These are phyloP conservation scores for Aphanoascus verrucosus DNA, from an alignment of 2,329 filamentous ascomycete genomes.

Conservation along the genomic window DNA sequence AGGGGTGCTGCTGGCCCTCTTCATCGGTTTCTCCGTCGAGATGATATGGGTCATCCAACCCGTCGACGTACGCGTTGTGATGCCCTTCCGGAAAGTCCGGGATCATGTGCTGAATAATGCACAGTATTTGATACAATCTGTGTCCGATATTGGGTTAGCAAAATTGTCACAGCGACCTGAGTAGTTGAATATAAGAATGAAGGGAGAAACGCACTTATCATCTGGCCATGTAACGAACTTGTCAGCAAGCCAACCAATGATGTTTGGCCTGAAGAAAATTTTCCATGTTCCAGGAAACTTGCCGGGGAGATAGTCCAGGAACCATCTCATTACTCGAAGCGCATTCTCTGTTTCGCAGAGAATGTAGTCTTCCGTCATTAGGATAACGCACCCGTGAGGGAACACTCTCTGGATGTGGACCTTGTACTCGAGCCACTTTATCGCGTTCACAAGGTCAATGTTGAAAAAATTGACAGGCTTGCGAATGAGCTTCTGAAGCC, in stretches of 20 bases:
- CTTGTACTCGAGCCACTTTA: slow-evolving; percentile 19
- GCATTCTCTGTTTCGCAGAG: slow-evolving; percentile 23
- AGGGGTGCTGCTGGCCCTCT: slow-evolving; percentile 20
- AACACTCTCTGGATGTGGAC: slow-evolving; percentile 30
- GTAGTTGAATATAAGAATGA: not conserved
- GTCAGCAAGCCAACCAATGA: slow-evolving; percentile 29
- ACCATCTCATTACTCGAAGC: slow-evolving; percentile 30
- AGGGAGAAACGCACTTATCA: slow-evolving; percentile 18
- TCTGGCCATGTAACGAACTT: slow-evolving; percentile 19
- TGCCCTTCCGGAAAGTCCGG: slow-evolving; percentile 14
- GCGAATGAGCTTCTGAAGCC: slow-evolving; percentile 20
- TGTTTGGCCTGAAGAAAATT: slow-evolving; percentile 30
- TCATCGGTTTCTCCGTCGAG: slow-evolving; percentile 20
- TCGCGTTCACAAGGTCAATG: slow-evolving; percentile 22
- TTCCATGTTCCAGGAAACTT: slow-evolving; percentile 27
- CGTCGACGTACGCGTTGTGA: slow-evolving; percentile 4
- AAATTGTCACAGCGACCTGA: not conserved
- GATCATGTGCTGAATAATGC: slow-evolving; percentile 22
- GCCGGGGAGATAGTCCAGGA: slow-evolving; percentile 18
- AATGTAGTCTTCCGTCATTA: slow-evolving; percentile 35
- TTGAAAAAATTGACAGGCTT: slow-evolving; percentile 28
- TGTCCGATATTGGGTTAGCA: not conserved
- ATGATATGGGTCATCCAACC: slow-evolving; percentile 13
- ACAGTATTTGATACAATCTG: slow-evolving; percentile 22
- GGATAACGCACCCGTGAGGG: slow-evolving; percentile 27